Evolutionary conservation across 306 rosid genomes (phyloP), one percentile per base, ranked within the genome.

Genomic region (Gleditsia sinensis): DNA sequence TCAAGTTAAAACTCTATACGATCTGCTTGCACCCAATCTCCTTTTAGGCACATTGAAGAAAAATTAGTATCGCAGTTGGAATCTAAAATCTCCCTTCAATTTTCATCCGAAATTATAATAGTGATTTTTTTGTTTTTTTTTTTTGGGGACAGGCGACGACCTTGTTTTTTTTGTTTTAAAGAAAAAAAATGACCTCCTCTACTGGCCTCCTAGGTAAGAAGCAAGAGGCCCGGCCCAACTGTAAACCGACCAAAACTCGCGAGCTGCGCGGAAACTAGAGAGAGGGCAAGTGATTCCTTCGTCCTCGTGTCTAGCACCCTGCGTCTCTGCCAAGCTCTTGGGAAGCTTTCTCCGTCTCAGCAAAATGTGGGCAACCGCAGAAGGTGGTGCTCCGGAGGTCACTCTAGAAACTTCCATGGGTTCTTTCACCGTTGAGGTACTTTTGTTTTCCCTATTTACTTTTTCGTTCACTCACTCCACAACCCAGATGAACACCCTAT

Each of bases 361-460:
- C 8, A 74, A 83, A 79, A 94, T 94, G 99, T 92, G 97, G 99
- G 98, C 96, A 17, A 86, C 78, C 32, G 93, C 93, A 1, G 97
- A 90, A 82, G 98, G 96, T 77, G 97, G 93, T 45, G 80, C 96
- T 48, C 98, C 92, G 71, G 99, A 94, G 88, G 98, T 92, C 21
- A 90, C 92, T 73, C 90, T 92, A 6, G 99, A 94, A 75, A 92
- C 99, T 72, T 92, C 99, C 58, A 92, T 90, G 97, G 99, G 99
- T 13, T 79, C 96, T 62, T 86, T 94, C 84, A 88, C 93, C 1
- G 80, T 95, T 9, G 97, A 94, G 96, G 98, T 94, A 71, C 68
- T 71, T 64, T 11, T 14, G 11, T 3, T 17, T 53, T 60, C 7
- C 7, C 32, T n/a, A 17, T 49, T 5, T 21, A 21, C 34, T 39